Base-by-base conservation (phyloP, 2,329 filamentous ascomycete species). In the Pseudogymnoascus verrucosus region DNA sequence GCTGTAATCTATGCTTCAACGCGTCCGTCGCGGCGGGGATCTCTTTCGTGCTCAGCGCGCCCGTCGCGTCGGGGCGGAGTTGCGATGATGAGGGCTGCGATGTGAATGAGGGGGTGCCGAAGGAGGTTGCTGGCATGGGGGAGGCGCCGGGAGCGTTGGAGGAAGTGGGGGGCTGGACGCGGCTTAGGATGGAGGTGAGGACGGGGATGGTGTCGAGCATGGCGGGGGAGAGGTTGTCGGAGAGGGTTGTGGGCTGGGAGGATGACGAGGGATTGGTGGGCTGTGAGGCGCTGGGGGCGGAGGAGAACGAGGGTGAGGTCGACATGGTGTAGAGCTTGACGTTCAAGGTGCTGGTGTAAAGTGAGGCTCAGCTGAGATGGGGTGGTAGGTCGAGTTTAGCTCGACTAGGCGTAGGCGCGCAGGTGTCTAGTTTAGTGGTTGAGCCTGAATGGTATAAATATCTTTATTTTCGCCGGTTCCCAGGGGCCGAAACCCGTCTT, bases 151-250 rank as follows among this genome's bases (percentile, higher is more conserved):
- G 64, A 59, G 75, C 67, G 5, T 74, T 73, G 51, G 76, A 75
- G 60, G 78, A 72, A 62, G 78, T 74, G 40, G 77, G 75, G 54
- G 77, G 73, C 69, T 89, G 85, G 16, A 97, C 83, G 61, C 90
- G 89, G 68, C 86, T 81, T 66, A 97, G 85, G 68, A 96, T 85
- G 65, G 86, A 82, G 71, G 91, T 88, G 62, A 97, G 85, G 71
- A 92, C 86, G 26, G 92, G 91, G 62, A 96, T 84, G 69, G 91
- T 85, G 78, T 96, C 93, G 78, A 97, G 91, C 60, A 86, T 86
- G 75, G 93, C 88, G 28, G 93, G 89, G 60, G 90, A 84, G 66
- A 95, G 89, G 63, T 88, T 85, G 2, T 83, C 77, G 34, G 88
- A 82, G 71, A 72, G 68, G 26, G 68, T 71, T 65, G 64, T 68